These are phyloP conservation scores for Saccharomycopsis javanensis DNA, from an alignment of 805 yeast genomes.

Conservation along the genomic window DNA sequence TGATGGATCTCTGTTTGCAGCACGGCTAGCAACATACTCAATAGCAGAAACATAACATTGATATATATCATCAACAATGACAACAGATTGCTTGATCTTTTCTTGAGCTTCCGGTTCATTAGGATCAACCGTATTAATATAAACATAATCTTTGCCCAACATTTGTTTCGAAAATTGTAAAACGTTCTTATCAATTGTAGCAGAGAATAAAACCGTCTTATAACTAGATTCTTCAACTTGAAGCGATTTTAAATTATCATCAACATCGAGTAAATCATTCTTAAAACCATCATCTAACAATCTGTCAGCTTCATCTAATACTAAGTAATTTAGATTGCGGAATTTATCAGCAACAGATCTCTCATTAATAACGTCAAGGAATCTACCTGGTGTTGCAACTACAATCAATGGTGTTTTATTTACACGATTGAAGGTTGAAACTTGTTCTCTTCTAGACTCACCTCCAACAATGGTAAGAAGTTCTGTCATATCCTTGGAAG, in stretches of 20 bases:
- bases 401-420: constrained; percentile 45
- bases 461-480: constrained; percentile 65
- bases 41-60: constrained; percentile 53
- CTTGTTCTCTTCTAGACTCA: constrained; percentile 33
- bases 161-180: constrained; percentile 51
- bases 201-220: constrained; percentile 75
- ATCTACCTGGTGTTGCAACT: constrained; percentile 86
- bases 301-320: constrained; percentile 90
- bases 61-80: constrained; percentile 43
- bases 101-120: constrained; percentile 73
- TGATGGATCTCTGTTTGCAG: constrained; percentile 24
- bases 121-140: constrained; percentile 64
- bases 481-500: constrained; percentile 21
- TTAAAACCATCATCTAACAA: constrained; percentile 74
- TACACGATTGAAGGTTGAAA: constrained; percentile 25
- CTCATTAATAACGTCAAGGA: constrained; percentile 48
- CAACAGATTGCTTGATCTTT: constrained; percentile 59
- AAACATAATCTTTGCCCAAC: constrained; percentile 45
- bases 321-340: constrained; percentile 46
- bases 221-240: constrained; percentile 26
- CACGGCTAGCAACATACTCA: constrained; percentile 30
- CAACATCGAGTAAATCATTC: constrained; percentile 50
- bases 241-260: constrained; percentile 35
- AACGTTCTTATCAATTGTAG: constrained; percentile 71
- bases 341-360: constrained; percentile 34